Percentiles rank a stretch among this genome's conserved stretches.
Conservation (phyloP, 2,329 filamentous ascomycete species). For the Raffaelea albimanens region DNA sequence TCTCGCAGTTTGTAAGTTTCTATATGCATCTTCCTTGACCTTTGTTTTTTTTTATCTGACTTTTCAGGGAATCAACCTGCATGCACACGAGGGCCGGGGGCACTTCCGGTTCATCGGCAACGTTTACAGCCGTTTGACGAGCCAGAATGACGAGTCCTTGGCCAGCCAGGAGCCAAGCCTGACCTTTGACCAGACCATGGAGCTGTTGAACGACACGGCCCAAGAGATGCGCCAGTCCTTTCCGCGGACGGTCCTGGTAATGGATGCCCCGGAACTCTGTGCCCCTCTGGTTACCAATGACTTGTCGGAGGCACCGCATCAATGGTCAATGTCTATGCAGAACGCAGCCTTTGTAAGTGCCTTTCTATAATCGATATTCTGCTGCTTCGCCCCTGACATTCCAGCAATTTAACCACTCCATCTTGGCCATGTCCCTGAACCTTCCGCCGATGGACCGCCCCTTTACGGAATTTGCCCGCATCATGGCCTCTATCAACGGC, state of each 20-base stretch:
- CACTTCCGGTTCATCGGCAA: conserved; percentile 10
- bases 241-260: conserved; percentile 8
- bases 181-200: conserved; percentile 7
- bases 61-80: conserved; percentile 9
- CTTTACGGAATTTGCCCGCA: conserved; percentile 1
- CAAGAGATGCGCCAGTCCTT: conserved; percentile 1
- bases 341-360: conserved; percentile 5
- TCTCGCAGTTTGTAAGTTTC: conserved; percentile 6
- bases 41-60: neutral
- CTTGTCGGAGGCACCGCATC: neutral
- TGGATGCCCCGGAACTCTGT: conserved; percentile 11
- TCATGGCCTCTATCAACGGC: conserved; percentile 5
- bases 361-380: neutral
- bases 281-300: conserved; percentile 5
- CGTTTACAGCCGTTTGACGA: conserved; percentile 5
- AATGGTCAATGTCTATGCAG: conserved; percentile 8
- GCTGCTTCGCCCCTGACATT: too few species aligned
- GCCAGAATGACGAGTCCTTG: too few species aligned
- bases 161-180: neutral
- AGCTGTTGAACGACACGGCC: conserved; percentile 8
- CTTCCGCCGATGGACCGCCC: conserved; percentile 3
- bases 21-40: neutral
- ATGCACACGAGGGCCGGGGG: conserved; percentile 5
- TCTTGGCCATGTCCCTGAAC: conserved; percentile 6
- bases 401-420: conserved; percentile 12